These are phyloP conservation scores for Mycena sp. DNA, from an alignment of 1,284 basidiomycete species.

Conservation along the genomic window DNA sequence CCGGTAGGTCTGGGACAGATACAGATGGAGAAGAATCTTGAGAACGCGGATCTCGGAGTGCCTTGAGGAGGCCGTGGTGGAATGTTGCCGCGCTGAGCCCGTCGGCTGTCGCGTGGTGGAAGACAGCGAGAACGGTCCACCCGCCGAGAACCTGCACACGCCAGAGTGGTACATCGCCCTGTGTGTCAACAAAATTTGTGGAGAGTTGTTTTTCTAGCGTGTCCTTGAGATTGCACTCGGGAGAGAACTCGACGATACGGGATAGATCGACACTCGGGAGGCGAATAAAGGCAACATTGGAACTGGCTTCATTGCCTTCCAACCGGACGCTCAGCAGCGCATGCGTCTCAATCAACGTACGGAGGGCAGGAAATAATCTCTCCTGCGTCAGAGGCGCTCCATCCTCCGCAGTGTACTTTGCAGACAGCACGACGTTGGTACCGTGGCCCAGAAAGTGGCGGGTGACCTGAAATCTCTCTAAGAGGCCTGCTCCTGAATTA, in stretches of 20 bases:
- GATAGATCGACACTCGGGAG: slow-evolving; percentile 43
- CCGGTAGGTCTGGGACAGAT: slow-evolving; percentile 26
- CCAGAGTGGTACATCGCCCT: slow-evolving; percentile 47
- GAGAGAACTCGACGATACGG: slow-evolving; percentile 43
- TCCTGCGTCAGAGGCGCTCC: slow-evolving; percentile 23
- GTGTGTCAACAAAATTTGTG: slow-evolving; percentile 34
- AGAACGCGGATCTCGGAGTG: slow-evolving; percentile 30
- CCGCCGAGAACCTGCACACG: slow-evolving; percentile 44
- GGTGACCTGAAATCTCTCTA: slow-evolving; percentile 34
- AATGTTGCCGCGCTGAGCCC: slow-evolving; percentile 51
- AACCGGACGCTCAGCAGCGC: slow-evolving; percentile 14
- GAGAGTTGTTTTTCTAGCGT: slow-evolving; percentile 40
- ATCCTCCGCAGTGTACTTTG: slow-evolving; percentile 35
- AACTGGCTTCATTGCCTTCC: slow-evolving; percentile 2
- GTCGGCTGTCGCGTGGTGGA: slow-evolving; percentile 51
- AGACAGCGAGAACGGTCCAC: slow-evolving; percentile 47
- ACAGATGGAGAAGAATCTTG: slow-evolving; percentile 20
- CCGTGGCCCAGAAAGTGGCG: slow-evolving; percentile 43
- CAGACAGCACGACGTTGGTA: slow-evolving; percentile 44
- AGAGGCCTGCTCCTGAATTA: neutral
- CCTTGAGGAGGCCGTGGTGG: slow-evolving; percentile 44
- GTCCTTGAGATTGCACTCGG: slow-evolving; percentile 34
- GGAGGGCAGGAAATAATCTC: slow-evolving; percentile 45
- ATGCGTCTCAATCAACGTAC: slow-evolving; percentile 36
- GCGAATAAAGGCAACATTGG: slow-evolving; percentile 36